These are phyloP conservation scores for Fusarium sp. DNA, from an alignment of 2,329 filamentous ascomycete genomes.

Conservation along the genomic window DNA sequence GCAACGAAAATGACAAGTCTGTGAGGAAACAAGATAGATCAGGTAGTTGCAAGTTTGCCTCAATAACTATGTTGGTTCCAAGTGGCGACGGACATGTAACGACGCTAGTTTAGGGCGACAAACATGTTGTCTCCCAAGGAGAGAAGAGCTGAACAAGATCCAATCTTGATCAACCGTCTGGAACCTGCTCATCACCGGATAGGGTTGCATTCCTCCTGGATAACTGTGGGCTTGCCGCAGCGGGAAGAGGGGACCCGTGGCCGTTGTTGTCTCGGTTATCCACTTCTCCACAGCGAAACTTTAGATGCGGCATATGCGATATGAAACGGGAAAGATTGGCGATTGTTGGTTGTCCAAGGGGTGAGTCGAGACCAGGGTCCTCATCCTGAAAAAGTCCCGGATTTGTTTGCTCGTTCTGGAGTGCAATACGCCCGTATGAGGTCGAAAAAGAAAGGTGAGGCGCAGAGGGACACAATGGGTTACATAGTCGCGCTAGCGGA, in stretches of 20 bases:
- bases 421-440: neutral
- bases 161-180: neutral
- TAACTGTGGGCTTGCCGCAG: neutral
- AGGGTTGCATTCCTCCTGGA: neutral
- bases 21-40: neutral
- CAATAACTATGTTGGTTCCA: neutral
- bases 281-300: neutral
- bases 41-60: neutral
- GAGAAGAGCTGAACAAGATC: neutral
- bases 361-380: neutral
- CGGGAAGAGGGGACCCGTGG: neutral
- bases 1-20: slow-evolving; percentile 4
- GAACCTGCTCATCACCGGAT: neutral
- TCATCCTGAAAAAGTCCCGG: neutral
- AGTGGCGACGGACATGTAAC: neutral
- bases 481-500: neutral
- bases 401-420: neutral
- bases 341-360: neutral
- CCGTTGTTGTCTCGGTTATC: too few species aligned
- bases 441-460: neutral
- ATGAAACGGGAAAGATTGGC: slow-evolving; percentile 6
- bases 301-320: slow-evolving; percentile 4
- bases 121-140: neutral
- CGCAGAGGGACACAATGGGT: neutral
- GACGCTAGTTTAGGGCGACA: slow-evolving; percentile 1